Evolutionary conservation across 2,329 filamentous ascomycete genomes (phyloP), one percentile per base, ranked within the genome.

Genomic region (Colletotrichum theobromicola): DNA sequence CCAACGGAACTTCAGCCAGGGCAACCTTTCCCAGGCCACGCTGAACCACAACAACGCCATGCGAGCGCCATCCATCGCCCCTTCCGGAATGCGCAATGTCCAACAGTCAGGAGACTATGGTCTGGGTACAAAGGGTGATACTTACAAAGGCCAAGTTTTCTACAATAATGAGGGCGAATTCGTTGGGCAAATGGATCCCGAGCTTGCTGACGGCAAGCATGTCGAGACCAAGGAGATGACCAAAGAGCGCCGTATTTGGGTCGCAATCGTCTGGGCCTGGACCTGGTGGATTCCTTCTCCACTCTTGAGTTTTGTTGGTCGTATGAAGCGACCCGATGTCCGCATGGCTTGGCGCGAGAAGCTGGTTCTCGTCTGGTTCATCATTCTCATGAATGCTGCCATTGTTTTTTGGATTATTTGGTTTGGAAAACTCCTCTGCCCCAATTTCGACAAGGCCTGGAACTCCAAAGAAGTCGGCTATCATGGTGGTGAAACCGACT

Each of bases 271-370:
- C 4, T 98, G 96, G 95, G 90, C 91, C 1, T 78, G 97, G 63
- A 99, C 97, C 0, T 98, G 95, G 82, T 98, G 94, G 94, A 97
- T 98, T 77, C 97, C 97, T 1, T 98, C 96, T 0, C 94, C 95
- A 62, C 77, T 94, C 3, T 91, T 99, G 18, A 90, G 90, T n/a
- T 93, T 89, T 74, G 81, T 98, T 72, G 97, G 97, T 35, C 94
- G 96, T 26, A 99, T 99, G 97, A 97, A 98, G 85, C 93, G 97
- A 70, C 97, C 96, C 2, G 97, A 99, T 85, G 95, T 99, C 10
- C 94, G 97, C 30, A 94, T 98, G 91, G 97, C 97, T 0, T 99
- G 97, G 97, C 91, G 97, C 84, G 97, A 99, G 81, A 99, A 99
- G 85, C 66, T 99, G 13, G 93, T 97, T 0, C 87, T 99, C 13